phyloP scores from a whole-genome alignment of 2,329 filamentous ascomycete genomes.

The Chalaropsis thielavioides region DNA sequence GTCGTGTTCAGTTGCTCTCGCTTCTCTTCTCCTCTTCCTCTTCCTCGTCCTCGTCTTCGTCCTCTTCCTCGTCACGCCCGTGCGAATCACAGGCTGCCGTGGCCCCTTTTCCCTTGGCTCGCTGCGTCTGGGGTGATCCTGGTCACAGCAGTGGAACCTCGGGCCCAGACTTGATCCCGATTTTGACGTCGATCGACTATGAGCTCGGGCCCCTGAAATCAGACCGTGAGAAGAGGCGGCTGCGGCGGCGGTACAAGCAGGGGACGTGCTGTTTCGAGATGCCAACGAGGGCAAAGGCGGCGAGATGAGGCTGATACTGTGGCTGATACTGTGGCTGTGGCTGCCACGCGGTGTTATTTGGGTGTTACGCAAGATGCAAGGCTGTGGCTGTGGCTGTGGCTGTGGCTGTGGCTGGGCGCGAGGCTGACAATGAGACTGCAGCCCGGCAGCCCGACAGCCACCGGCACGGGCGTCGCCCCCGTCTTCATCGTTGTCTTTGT shows the following conservation, averaged over 20 bases:
- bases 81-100: not conserved
- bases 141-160: slow-evolving; percentile 10
- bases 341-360: not conserved
- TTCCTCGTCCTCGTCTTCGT: not conserved
- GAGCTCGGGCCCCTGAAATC: slow-evolving; percentile 7
- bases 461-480: too few species aligned
- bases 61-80: not conserved
- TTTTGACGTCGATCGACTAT: slow-evolving; percentile 16
- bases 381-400: not conserved
- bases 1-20: too few species aligned
- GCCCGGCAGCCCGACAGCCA: too few species aligned
- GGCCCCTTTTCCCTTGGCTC: slow-evolving; percentile 15
- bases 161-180: slow-evolving; percentile 3
- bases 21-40: not conserved
- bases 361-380: too few species aligned
- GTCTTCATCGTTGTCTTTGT: too few species aligned
- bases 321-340: not conserved
- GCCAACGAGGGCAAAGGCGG: not conserved
- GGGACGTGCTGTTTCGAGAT: not conserved
- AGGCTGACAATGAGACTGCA: not conserved
- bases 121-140: slow-evolving; percentile 3
- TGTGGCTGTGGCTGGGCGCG: not conserved
- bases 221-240: not conserved
- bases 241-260: not conserved
- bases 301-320: not conserved